phyloP scores from a whole-genome alignment of 257 asterid genomes.

The Mitragyna speciosa region DNA sequence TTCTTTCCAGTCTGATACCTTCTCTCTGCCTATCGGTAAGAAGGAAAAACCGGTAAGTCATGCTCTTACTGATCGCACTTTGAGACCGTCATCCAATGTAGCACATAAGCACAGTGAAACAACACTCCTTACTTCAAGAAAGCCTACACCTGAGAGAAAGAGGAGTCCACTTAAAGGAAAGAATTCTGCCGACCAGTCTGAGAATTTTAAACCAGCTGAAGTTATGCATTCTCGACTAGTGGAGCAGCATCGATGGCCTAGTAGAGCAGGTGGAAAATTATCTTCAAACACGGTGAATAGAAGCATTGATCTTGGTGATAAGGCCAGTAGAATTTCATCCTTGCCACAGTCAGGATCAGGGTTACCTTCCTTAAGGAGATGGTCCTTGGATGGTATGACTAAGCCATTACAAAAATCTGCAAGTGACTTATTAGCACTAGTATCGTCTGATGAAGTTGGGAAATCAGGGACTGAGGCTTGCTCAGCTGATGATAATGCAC shows the following conservation, averaged over 20 bases:
- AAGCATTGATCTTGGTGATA: slow-evolving; percentile 55
- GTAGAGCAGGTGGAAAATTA: slow-evolving; percentile 48
- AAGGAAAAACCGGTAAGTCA: slow-evolving; percentile 55
- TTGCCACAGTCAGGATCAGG: slow-evolving; percentile 32
- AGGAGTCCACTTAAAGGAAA: slow-evolving; percentile 71
- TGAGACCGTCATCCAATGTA: slow-evolving; percentile 58
- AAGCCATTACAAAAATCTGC: slow-evolving; percentile 52
- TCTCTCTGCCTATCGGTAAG: slow-evolving; percentile 50
- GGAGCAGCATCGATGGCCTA: slow-evolving; percentile 83
- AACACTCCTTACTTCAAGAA: slow-evolving; percentile 40
- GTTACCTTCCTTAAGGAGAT: slow-evolving; percentile 53
- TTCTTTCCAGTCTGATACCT: slow-evolving; percentile 60
- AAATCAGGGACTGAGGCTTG: slow-evolving; percentile 23
- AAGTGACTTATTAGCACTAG: slow-evolving; percentile 42
- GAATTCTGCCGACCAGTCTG: slow-evolving; percentile 57
- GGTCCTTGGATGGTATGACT: slow-evolving; percentile 60
- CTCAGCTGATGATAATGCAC: slow-evolving; percentile 49
- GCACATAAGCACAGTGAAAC: slow-evolving; percentile 49
- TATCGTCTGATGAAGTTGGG: slow-evolving; percentile 39
- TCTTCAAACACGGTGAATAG: slow-evolving; percentile 36
- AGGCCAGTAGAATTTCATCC: slow-evolving; percentile 38
- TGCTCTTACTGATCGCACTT: slow-evolving; percentile 45
- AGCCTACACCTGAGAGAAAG: slow-evolving; percentile 70
- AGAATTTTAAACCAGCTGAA: slow-evolving; percentile 76
- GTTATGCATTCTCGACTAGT: slow-evolving; percentile 48